Percentiles rank a stretch among this genome's conserved stretches.
phyloP scores from a whole-genome alignment of 2,329 filamentous ascomycete species.

The Davidsoniella virescens region DNA sequence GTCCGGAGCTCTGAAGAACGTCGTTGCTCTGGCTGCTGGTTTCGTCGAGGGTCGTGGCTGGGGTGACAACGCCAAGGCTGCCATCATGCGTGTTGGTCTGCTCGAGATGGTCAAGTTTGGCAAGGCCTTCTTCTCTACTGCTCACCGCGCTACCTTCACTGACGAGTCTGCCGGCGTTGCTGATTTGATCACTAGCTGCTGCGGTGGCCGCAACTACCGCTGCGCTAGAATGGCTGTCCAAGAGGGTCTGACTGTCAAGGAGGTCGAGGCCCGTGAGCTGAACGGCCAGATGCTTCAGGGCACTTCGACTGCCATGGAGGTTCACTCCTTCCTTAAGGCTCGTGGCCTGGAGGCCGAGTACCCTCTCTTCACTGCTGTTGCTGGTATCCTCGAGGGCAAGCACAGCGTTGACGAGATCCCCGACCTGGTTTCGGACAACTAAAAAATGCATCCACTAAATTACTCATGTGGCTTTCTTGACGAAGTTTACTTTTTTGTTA shows the following conservation, averaged over 20 bases:
- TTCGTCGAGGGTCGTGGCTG: slow-evolving; percentile 92
- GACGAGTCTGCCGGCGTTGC: slow-evolving; percentile 91
- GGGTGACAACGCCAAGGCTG: slow-evolving; percentile 98
- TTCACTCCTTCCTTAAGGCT: slow-evolving; percentile 73
- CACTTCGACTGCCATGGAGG: slow-evolving; percentile 78
- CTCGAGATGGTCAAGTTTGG: slow-evolving; percentile 96
- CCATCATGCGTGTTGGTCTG: slow-evolving; percentile 89
- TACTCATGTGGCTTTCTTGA: not conserved
- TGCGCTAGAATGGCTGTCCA: slow-evolving; percentile 81
- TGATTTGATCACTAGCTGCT: slow-evolving; percentile 88
- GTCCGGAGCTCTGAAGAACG: slow-evolving; percentile 88
- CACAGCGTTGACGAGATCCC: slow-evolving; percentile 70
- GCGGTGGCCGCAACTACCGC: slow-evolving; percentile 80
- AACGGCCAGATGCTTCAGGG: slow-evolving; percentile 97
- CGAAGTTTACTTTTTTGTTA: slow-evolving; percentile 7
- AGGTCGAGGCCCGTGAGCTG: slow-evolving; percentile 76
- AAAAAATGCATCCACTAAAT: slow-evolving; percentile 1
- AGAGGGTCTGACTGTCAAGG: slow-evolving; percentile 61
- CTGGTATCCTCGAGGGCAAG: slow-evolving; percentile 57
- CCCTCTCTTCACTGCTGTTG: slow-evolving; percentile 81
- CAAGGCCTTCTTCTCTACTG: slow-evolving; percentile 79
- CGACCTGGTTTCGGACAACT: slow-evolving; percentile 35
- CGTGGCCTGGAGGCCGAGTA: slow-evolving; percentile 68
- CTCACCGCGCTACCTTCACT: slow-evolving; percentile 78
- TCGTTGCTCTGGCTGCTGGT: slow-evolving; percentile 83